phyloP scores from a whole-genome alignment of 345 rosid species.

The Corchorus capsularis region DNA sequence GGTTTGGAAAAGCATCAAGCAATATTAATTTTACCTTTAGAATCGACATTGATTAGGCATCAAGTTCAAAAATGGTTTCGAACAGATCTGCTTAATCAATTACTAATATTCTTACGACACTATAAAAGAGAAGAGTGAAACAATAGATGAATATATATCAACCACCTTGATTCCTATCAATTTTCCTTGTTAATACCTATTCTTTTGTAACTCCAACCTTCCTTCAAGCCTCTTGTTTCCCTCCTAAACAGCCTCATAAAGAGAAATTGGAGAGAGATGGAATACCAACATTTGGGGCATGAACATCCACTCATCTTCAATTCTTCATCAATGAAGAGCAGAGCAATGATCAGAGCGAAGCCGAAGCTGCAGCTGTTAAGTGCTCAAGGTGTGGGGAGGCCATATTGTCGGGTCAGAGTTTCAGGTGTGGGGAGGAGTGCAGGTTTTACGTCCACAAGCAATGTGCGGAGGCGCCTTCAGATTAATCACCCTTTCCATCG shows the following conservation, averaged over 20 bases:
- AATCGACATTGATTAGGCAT: too few species aligned
- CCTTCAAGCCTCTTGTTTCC: neutral
- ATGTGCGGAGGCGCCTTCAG: constrained; percentile 2
- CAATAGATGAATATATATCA: too few species aligned
- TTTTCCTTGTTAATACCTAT: neutral
- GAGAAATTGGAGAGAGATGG: neutral
- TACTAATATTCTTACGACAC: too few species aligned
- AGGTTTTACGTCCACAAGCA: constrained; percentile 1
- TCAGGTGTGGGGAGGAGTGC: neutral
- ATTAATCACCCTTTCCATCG: too few species aligned
- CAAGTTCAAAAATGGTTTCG: too few species aligned
- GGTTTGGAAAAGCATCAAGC: too few species aligned
- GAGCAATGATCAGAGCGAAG: too few species aligned
- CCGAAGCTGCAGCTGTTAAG: too few species aligned
- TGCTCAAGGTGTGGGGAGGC: neutral
- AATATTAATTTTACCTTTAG: too few species aligned
- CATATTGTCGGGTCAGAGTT: neutral
- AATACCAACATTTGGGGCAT: neutral
- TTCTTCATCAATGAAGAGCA: neutral
- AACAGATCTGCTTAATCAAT: too few species aligned
- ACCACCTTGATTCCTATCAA: neutral
- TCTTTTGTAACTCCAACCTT: neutral
- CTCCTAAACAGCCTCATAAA: neutral
- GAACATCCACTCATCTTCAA: neutral
- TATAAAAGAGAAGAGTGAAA: too few species aligned